A percentile compares a stretch with the other conserved stretches of the same genome.
phyloP scores from a whole-genome alignment of 106 monocot species.

The Alisma plantagoaquatica region DNA sequence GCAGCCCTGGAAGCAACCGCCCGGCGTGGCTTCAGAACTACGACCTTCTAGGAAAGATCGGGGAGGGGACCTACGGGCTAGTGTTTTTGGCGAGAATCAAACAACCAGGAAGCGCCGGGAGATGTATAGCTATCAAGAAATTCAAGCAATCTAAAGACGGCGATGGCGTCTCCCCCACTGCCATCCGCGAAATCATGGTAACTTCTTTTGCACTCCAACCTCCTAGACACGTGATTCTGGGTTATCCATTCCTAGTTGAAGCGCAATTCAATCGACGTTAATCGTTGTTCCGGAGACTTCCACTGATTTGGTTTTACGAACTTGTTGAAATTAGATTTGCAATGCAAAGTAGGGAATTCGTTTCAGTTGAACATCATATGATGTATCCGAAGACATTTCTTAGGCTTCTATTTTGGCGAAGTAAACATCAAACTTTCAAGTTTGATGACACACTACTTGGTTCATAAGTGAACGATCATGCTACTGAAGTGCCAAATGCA shows the following conservation, averaged over 20 bases:
- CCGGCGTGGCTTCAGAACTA: slow-evolving; percentile 96
- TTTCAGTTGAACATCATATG: too few relatives aligned
- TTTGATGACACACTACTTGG: too few relatives aligned
- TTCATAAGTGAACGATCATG: too few relatives aligned
- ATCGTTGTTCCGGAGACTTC: too few relatives aligned
- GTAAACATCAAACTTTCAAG: too few relatives aligned
- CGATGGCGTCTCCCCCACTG: slow-evolving; percentile 97
- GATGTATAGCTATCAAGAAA: slow-evolving; percentile 95
- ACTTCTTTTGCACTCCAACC: background rate
- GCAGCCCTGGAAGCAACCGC: slow-evolving; percentile 29
- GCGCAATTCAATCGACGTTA: background rate
- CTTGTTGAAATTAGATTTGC: too few relatives aligned
- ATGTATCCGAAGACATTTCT: too few relatives aligned
- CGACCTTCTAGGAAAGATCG: slow-evolving; percentile 94
- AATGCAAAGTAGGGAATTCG: too few relatives aligned
- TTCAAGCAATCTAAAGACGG: slow-evolving; percentile 99
- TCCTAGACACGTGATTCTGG: background rate
- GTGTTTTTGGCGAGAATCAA: slow-evolving; percentile 87
- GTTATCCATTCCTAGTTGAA: background rate
- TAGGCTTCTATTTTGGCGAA: too few relatives aligned
- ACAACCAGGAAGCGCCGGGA: slow-evolving; percentile 20
- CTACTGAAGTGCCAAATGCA: too few relatives aligned
- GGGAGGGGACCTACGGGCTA: slow-evolving; percentile 96
- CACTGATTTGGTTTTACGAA: too few relatives aligned
- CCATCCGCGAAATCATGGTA: slow-evolving; percentile 99